These are phyloP conservation scores for Aphanomyces cochlioides DNA, from an alignment of 352 stramenopile genomes.

Conservation along the genomic window DNA sequence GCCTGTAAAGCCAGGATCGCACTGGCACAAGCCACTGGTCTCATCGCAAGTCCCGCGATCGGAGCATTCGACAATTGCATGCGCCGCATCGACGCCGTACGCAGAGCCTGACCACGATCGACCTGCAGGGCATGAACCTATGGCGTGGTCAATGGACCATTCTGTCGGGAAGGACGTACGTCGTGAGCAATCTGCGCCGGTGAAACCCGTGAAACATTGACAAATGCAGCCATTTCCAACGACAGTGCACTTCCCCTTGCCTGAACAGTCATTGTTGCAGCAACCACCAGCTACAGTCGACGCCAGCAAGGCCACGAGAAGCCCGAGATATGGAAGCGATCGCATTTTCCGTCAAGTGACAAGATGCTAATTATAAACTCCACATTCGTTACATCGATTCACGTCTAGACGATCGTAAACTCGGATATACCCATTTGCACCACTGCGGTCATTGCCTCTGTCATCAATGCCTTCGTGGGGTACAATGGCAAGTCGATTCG, in stretches of 20 bases:
- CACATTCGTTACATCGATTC: not conserved
- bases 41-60: slow-evolving; percentile 66
- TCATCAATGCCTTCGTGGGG: slow-evolving; percentile 82
- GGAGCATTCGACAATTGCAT: slow-evolving; percentile 55
- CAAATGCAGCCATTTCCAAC: slow-evolving; percentile 68
- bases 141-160: not conserved
- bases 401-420: slow-evolving; percentile 56
- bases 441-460: slow-evolving; percentile 91
- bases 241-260: slow-evolving; percentile 55
- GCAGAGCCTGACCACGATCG: slow-evolving; percentile 58
- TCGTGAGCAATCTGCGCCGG: slow-evolving; percentile 87
- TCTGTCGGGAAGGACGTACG: slow-evolving; percentile 34
- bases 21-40: slow-evolving; percentile 59
- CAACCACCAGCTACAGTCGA: slow-evolving; percentile 26
- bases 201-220: slow-evolving; percentile 82
- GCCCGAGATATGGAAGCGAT: not conserved
- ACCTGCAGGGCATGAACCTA: slow-evolving; percentile 53
- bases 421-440: slow-evolving; percentile 96
- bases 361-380: no score
- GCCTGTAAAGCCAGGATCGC: slow-evolving; percentile 71
- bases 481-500: slow-evolving; percentile 81
- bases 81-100: slow-evolving; percentile 48
- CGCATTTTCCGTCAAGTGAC: no score
- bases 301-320: not conserved
- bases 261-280: slow-evolving; percentile 63